A percentile compares a stretch with the other conserved stretches of the same genome.
Conservation (phyloP, 495 filamentous ascomycete genomes). For the Pseudomonodictys pantanalensis region DNA sequence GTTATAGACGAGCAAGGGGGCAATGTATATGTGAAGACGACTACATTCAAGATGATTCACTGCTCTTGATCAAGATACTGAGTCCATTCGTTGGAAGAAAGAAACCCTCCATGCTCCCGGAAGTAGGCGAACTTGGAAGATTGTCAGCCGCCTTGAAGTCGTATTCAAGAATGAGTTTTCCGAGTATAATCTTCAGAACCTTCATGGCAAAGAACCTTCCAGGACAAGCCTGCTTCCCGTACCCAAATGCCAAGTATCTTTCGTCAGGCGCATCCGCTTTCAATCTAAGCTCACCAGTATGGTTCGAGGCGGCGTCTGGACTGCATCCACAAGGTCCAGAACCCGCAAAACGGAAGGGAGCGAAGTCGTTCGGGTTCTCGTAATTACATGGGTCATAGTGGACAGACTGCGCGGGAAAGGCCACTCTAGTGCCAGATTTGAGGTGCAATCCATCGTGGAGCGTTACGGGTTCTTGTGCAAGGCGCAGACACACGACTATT, state of each 20-base stretch:
- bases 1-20: too few species aligned
- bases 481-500: constrained; percentile 6
- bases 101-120: constrained; percentile 11
- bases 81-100: constrained; percentile 3
- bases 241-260: constrained; percentile 7
- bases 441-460: constrained; percentile 6
- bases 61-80: background rate
- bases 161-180: constrained; percentile 8
- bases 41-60: too few species aligned
- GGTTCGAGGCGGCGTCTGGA: background rate
- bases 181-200: constrained; percentile 14
- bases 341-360: constrained; percentile 10
- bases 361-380: background rate
- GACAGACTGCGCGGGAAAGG: constrained; percentile 5
- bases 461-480: constrained; percentile 4
- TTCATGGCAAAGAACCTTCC: constrained; percentile 9
- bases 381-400: constrained; percentile 10
- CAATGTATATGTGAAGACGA: too few species aligned
- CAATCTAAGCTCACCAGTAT: constrained; percentile 1
- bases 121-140: background rate
- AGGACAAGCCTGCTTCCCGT: constrained; percentile 8
- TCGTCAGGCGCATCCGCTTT: constrained; percentile 14
- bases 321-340: constrained; percentile 1
- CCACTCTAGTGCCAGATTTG: constrained; percentile 1
- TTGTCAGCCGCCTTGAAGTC: background rate